Conservation (phyloP, 164 flowering plant genomes). For the Tetrastigma voinierianum region DNA sequence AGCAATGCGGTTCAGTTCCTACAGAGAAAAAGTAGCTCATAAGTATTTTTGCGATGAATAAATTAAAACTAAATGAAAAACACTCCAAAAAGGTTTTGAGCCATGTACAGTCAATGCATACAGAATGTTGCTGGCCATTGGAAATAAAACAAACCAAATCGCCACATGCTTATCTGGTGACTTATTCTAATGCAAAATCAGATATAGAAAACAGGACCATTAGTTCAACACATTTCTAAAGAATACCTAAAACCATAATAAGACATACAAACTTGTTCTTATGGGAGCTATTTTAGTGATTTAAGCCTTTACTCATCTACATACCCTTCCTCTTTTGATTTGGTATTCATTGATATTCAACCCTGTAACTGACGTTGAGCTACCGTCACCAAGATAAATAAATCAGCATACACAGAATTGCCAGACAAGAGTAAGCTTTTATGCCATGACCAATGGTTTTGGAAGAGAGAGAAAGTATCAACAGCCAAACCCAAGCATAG, state of each 20-base stretch:
- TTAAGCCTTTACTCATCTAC: not conserved
- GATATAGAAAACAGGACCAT: not conserved
- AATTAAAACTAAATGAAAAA: no score
- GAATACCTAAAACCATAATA: not conserved
- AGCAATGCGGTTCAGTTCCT: constrained; percentile 76
- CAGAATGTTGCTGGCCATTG: no score
- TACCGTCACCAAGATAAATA: constrained; percentile 34
- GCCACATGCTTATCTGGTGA: not conserved
- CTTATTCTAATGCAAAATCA: not conserved
- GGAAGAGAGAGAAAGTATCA: not conserved
- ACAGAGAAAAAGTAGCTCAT: constrained; percentile 11
- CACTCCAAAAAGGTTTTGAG: no score
- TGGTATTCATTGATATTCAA: constrained; percentile 98
- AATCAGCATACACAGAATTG: not conserved
- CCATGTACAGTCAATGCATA: no score
- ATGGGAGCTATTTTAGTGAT: not conserved
- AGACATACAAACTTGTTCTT: not conserved
- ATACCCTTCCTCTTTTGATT: constrained; percentile 89
- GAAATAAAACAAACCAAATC: not conserved
- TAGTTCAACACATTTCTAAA: not conserved
- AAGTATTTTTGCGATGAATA: not conserved
- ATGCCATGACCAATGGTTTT: no score
- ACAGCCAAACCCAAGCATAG: no score
- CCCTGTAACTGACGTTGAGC: constrained; percentile 83
- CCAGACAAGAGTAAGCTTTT: not conserved